Percentiles rank a stretch among this genome's conserved stretches.
These are phyloP conservation scores for Agrostemma githago DNA, from an alignment of 148 eudicot species.

Conservation along the genomic window DNA sequence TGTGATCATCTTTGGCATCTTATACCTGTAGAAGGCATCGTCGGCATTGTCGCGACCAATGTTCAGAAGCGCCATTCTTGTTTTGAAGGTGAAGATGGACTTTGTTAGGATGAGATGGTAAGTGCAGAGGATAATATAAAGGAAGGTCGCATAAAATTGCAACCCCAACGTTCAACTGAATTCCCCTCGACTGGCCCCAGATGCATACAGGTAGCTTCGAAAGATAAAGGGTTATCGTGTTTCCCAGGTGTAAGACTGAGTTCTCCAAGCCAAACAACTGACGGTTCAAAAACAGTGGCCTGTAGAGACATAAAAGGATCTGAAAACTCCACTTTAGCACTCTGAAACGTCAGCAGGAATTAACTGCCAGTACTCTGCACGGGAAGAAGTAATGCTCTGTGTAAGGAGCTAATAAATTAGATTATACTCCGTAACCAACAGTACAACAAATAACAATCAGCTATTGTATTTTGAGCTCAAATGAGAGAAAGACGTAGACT, in stretches of 20 bases:
- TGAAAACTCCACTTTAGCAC: slow-evolving; percentile 61
- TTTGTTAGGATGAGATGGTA: slow-evolving; percentile 26
- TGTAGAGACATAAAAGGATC: slow-evolving; percentile 77
- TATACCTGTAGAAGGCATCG: slow-evolving; percentile 90
- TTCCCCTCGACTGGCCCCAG: slow-evolving; percentile 37
- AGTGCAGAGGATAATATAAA: slow-evolving; percentile 9
- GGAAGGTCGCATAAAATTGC: slow-evolving; percentile 40
- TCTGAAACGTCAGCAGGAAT: slow-evolving; percentile 30
- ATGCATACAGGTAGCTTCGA: slow-evolving; percentile 54
- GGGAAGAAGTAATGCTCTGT: not conserved
- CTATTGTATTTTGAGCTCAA: too few species aligned
- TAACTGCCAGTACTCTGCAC: slow-evolving; percentile 40
- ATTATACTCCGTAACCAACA: not conserved
- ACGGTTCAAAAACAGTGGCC: slow-evolving; percentile 50
- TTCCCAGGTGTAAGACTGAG: slow-evolving; percentile 53
- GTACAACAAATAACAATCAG: not conserved
- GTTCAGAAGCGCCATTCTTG: slow-evolving; percentile 69
- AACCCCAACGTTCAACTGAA: slow-evolving; percentile 34
- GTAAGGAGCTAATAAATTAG: not conserved
- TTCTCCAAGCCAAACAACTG: slow-evolving; percentile 69
- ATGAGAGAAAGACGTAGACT: too few species aligned
- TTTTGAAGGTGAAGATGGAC: not conserved
- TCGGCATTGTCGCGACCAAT: slow-evolving; percentile 76
- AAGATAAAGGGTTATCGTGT: slow-evolving; percentile 34
- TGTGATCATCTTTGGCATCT: slow-evolving; percentile 84